A percentile compares a stretch with the other conserved stretches of the same genome.
phyloP scores from a whole-genome alignment of 140 eudicot species.

The Oenanthe javanica region DNA sequence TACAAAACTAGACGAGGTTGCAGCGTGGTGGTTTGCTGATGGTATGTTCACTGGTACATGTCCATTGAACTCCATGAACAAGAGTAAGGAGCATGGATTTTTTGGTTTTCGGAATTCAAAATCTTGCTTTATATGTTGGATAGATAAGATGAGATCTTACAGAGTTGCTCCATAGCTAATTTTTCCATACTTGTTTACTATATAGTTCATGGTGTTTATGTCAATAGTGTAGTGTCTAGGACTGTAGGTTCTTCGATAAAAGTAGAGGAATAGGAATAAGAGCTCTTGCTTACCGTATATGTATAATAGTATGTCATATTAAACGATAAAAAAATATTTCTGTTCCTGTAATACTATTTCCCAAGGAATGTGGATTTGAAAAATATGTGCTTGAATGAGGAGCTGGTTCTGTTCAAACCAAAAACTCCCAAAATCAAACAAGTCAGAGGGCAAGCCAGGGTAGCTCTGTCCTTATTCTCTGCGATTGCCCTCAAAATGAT shows the following conservation, averaged over 20 bases:
- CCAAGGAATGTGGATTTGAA: not conserved
- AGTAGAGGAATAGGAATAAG: not conserved
- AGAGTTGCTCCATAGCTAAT: not conserved
- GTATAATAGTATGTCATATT: too few species aligned
- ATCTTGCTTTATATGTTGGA: not conserved
- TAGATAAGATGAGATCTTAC: not conserved
- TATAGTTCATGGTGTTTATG: not conserved
- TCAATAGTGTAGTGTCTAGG: not conserved
- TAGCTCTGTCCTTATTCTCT: too few species aligned
- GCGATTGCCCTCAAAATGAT: too few species aligned
- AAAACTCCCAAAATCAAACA: too few species aligned
- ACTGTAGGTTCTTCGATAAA: not conserved
- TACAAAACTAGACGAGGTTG: constrained; percentile 24
- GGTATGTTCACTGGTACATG: not conserved
- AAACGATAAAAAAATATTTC: too few species aligned
- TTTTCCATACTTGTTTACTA: not conserved
- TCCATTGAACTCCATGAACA: not conserved
- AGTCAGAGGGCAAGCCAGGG: too few species aligned
- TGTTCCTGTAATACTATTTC: not conserved
- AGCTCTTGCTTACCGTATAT: too few species aligned
- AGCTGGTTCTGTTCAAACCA: too few species aligned
- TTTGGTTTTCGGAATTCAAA: not conserved
- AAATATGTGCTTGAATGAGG: not conserved
- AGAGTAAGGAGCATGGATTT: constrained; percentile 2
- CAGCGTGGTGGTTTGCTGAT: not conserved